Conservation (phyloP, 2,329 filamentous ascomycete genomes). For the Beauveria rudraprayagi region DNA sequence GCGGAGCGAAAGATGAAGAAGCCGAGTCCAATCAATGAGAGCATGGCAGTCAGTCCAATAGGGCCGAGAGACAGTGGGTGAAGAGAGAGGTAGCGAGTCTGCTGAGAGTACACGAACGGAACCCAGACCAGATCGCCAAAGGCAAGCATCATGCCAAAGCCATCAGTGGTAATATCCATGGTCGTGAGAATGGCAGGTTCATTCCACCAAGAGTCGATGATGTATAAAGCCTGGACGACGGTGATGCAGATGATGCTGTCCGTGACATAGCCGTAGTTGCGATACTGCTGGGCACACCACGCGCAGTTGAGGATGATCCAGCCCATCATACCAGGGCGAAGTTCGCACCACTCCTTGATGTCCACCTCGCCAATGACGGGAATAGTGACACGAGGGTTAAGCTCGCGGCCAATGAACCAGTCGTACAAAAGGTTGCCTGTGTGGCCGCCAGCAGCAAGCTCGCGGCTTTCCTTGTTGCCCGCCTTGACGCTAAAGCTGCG, state of each 20-base stretch:
- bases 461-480: slow-evolving; percentile 63
- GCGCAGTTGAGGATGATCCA: slow-evolving; percentile 82
- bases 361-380: slow-evolving; percentile 80
- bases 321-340: slow-evolving; percentile 84
- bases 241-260: slow-evolving; percentile 80
- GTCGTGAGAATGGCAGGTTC: slow-evolving; percentile 85
- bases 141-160: slow-evolving; percentile 89
- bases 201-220: slow-evolving; percentile 78
- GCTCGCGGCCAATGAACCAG: slow-evolving; percentile 92
- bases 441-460: slow-evolving; percentile 74
- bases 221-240: slow-evolving; percentile 70
- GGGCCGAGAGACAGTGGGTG: slow-evolving; percentile 75
- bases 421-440: slow-evolving; percentile 85
- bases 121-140: slow-evolving; percentile 93
- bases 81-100: slow-evolving; percentile 74
- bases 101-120: slow-evolving; percentile 79
- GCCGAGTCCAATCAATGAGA: slow-evolving; percentile 61
- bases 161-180: slow-evolving; percentile 88
- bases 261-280: slow-evolving; percentile 71
- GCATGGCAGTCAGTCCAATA: slow-evolving; percentile 54
- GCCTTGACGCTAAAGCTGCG: slow-evolving; percentile 73
- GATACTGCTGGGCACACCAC: slow-evolving; percentile 82
- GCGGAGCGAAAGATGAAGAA: slow-evolving; percentile 89
- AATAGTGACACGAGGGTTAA: slow-evolving; percentile 77
- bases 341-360: slow-evolving; percentile 82